Base-by-base conservation (phyloP, 768 basidiomycete genomes). In the Pulveroboletus sp. region DNA sequence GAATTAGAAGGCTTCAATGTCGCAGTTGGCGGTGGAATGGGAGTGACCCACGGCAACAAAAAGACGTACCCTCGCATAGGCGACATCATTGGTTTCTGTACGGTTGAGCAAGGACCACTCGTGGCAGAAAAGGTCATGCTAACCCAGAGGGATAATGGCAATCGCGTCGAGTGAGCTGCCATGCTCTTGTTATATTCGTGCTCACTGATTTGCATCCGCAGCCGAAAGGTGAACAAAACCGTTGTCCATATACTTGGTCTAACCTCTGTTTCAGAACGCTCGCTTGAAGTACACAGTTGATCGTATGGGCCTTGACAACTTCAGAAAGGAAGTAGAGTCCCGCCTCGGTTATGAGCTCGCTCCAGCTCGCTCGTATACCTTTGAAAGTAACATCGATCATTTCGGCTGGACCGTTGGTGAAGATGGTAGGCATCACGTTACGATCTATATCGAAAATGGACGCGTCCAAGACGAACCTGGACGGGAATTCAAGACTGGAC, bases 41-140 rank as follows among this genome's bases (percentile, higher is more conserved):
- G 97, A 68, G 97, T 97, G 37, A 98, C 97, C 1, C 95, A 98
- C 60, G 93, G 93, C 29, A 95, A 92, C 78, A 98, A 97, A 76
- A 94, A 97, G 76, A 99, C 97, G 0, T 98, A 98, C 66, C 97
- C 97, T 39, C 86, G 97, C 44, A 69, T 85, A 38, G 93, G 82
- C 24, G 85, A 86, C 60, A 71, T 97, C 40, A 80, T 99, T 52
- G 97, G 97, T 43, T 99, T 98, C 77, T 93, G 92, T 61, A 90
- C 87, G 2, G 72, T 81, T 6, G 91, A 94, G 44, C 86, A 98
- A 63, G 94, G 90, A 45, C 78, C 79, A 59, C 73, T 80, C 50
- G 86, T 95, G 5, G 94, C 94, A 9, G 94, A 99, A 74, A 87
- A 88, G 65, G 80, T 99, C 60, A 87, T 99, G 85, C 69, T 97